Conservation (phyloP, 1,139 yeast genomes). For the Hanseniaspora sp. region DNA sequence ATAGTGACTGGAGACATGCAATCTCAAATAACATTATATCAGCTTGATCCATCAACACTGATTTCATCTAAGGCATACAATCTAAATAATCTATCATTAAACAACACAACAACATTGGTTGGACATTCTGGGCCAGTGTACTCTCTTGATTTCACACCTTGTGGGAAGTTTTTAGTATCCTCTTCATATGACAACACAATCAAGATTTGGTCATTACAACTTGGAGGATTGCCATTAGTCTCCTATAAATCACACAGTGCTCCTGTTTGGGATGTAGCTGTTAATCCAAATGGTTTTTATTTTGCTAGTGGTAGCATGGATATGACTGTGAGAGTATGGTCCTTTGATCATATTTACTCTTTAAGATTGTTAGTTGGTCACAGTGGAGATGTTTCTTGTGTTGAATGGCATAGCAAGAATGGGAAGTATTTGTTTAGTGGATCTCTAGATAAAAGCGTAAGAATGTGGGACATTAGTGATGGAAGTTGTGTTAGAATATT, state of each 20-base stretch:
- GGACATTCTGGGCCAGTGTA: constrained; percentile 96
- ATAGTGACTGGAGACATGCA: constrained; percentile 75
- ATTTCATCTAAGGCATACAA: background rate
- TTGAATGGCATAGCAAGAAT: constrained; percentile 81
- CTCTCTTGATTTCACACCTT: constrained; percentile 84
- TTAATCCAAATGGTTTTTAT: constrained; percentile 91
- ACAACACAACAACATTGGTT: constrained; percentile 45
- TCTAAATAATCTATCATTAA: constrained; percentile 6
- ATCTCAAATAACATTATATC: constrained; percentile 10
- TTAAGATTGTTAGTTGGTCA: constrained; percentile 95
- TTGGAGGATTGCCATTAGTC: constrained; percentile 72
- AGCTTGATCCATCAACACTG: constrained; percentile 6
- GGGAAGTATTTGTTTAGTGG: constrained; percentile 91
- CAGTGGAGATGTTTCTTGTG: constrained; percentile 89
- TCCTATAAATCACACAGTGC: constrained; percentile 94
- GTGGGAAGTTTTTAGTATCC: constrained; percentile 66
- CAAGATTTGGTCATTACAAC: constrained; percentile 83
- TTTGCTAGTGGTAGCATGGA: constrained; percentile 97
- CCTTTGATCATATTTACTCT: constrained; percentile 95
- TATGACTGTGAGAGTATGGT: constrained; percentile 95
- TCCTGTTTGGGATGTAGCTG: constrained; percentile 95
- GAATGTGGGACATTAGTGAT: constrained; percentile 94
- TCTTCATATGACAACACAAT: constrained; percentile 88
- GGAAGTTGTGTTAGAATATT: constrained; percentile 91
- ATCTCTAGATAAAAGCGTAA: constrained; percentile 83